phyloP scores from a whole-genome alignment of 2,329 filamentous ascomycete genomes.

The Monilinia polystroma region DNA sequence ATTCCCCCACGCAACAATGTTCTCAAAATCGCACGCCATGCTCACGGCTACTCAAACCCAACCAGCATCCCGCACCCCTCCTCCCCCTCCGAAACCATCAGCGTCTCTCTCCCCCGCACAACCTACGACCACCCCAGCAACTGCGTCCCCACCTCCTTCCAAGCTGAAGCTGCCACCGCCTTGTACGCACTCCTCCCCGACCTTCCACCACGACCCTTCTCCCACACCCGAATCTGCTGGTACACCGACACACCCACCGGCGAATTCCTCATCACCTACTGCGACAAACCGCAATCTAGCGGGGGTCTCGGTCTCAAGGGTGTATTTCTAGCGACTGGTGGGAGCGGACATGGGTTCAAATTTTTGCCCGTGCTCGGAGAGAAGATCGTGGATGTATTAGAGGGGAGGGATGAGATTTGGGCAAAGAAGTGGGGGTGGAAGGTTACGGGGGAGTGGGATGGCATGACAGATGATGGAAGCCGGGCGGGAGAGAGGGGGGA shows the following conservation, averaged over 20 bases:
- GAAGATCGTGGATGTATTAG: conserved; percentile 45
- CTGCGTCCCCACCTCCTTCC: conserved; percentile 32
- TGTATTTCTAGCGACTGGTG: conserved; percentile 51
- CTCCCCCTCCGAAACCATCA: conserved; percentile 21
- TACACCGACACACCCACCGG: conserved; percentile 65
- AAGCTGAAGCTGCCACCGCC: conserved; percentile 30
- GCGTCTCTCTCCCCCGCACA: conserved; percentile 32
- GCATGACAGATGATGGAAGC: conserved; percentile 38
- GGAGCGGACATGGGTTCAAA: conserved; percentile 52
- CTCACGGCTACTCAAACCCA: conserved; percentile 55
- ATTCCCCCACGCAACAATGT: conserved; percentile 61
- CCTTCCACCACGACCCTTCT: conserved; percentile 53
- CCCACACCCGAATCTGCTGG: conserved; percentile 57
- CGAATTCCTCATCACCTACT: conserved; percentile 59
- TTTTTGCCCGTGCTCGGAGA: conserved; percentile 51
- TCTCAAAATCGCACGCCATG: conserved; percentile 61
- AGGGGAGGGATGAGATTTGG: conserved; percentile 45
- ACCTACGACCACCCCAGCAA: conserved; percentile 29
- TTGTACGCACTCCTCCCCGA: conserved; percentile 51
- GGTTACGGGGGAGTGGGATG: conserved; percentile 35
- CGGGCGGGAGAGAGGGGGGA: conserved; percentile 36
- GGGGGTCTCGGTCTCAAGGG: conserved; percentile 47
- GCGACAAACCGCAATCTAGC: conserved; percentile 8
- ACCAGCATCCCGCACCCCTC: conserved; percentile 28
- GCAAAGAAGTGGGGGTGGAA: conserved; percentile 56